phyloP scores from a whole-genome alignment of 176 grass and related monocot genomes.

The Carex parvula region DNA sequence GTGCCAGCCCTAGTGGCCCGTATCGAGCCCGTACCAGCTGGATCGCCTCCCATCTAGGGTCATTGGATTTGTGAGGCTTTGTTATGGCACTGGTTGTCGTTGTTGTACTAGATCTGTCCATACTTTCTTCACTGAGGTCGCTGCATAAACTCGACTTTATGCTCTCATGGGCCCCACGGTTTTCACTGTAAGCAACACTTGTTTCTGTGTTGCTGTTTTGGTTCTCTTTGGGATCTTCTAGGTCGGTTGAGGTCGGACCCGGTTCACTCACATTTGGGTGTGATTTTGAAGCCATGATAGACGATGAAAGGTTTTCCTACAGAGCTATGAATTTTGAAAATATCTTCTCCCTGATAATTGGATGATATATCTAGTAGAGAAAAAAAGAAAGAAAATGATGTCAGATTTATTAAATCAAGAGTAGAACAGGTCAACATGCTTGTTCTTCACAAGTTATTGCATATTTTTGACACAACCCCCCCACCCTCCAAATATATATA shows the following conservation, averaged over 20 bases:
- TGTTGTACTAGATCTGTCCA: conserved; percentile 45
- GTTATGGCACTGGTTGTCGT: conserved; percentile 49
- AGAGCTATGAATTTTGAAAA: not conserved
- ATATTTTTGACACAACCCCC: not conserved
- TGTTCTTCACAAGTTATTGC: not conserved
- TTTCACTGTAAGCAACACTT: not conserved
- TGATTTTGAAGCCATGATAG: conserved; percentile 12
- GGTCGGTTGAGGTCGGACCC: not conserved
- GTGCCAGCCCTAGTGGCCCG: conserved; percentile 45
- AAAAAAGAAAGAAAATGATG: not conserved
- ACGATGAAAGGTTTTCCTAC: not conserved
- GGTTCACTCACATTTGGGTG: not conserved
- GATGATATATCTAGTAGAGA: not conserved
- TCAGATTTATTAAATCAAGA: not conserved
- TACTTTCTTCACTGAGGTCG: conserved; percentile 69
- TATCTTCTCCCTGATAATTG: not conserved
- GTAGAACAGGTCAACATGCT: not conserved
- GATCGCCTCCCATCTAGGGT: conserved; percentile 68
- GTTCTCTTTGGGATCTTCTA: not conserved
- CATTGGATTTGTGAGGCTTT: conserved; percentile 75
- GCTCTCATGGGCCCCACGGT: not conserved
- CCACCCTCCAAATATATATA: not conserved
- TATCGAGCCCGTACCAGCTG: conserved; percentile 43
- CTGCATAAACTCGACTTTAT: conserved; percentile 27
- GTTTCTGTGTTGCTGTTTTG: not conserved